A percentile compares a stretch with the other conserved stretches of the same genome.
Evolutionary conservation across 1,284 basidiomycete species (phyloP).

Genomic region (Coniferiporia weirii): DNA sequence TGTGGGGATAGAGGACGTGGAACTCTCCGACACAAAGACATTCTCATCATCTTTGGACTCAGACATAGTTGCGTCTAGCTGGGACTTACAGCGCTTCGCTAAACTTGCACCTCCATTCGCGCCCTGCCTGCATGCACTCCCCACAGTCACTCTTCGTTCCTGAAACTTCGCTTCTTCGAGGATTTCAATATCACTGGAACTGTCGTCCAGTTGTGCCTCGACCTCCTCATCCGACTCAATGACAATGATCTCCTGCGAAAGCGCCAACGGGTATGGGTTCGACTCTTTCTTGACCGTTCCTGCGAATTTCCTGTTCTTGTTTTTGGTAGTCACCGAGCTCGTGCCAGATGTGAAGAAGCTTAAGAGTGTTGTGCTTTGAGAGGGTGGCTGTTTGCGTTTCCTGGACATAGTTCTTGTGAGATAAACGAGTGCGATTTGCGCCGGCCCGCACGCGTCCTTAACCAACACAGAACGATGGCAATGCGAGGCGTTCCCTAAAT

Average conservation of each 20-base stretch:
- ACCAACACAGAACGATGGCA: neutral
- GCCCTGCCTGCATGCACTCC: neutral
- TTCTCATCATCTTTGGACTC: neutral
- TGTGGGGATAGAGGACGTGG: neutral
- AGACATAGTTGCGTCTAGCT: neutral
- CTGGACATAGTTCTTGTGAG: constrained; percentile 25
- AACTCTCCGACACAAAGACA: neutral
- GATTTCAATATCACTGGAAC: constrained; percentile 27
- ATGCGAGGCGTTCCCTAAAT: too few relatives aligned
- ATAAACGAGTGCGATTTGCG: neutral
- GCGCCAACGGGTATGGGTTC: neutral
- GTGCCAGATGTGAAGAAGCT: constrained; percentile 41
- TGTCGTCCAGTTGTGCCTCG: constrained; percentile 7
- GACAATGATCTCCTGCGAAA: constrained; percentile 41
- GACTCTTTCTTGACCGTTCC: constrained; percentile 6
- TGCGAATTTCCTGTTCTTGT: constrained; percentile 22
- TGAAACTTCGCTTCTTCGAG: constrained; percentile 22
- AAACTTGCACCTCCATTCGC: neutral
- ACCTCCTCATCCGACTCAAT: constrained; percentile 54
- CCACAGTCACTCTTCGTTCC: neutral
- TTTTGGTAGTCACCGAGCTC: constrained; percentile 4
- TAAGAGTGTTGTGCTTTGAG: constrained; percentile 39
- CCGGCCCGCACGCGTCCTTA: neutral
- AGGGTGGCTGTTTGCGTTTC: constrained; percentile 37
- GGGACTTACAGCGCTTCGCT: neutral